Percentiles rank a stretch among this genome's conserved stretches.
Conservation (phyloP, 805 yeast genomes). For the Wickerhamiella vanderwaltii region DNA sequence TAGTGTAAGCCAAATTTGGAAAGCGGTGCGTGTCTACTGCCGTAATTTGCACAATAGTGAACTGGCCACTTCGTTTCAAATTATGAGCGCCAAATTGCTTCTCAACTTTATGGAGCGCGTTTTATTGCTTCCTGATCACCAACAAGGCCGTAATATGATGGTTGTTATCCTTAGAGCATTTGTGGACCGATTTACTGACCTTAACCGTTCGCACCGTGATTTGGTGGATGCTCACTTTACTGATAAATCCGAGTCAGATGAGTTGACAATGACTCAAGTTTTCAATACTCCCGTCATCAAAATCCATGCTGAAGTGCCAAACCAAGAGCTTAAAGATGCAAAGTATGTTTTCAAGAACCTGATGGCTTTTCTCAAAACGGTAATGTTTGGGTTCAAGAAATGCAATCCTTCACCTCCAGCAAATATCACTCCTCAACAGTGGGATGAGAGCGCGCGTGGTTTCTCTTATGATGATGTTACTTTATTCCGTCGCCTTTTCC, state of each 20-base stretch:
- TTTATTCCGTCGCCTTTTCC: slow-evolving; percentile 61
- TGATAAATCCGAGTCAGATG: slow-evolving; percentile 18
- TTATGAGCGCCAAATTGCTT: slow-evolving; percentile 87
- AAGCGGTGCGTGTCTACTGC: slow-evolving; percentile 74
- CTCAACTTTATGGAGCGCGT: slow-evolving; percentile 82
- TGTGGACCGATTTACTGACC: slow-evolving; percentile 63
- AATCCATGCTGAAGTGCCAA: slow-evolving; percentile 31
- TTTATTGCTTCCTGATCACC: slow-evolving; percentile 64
- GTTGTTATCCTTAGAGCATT: slow-evolving; percentile 81
- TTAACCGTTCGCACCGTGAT: slow-evolving; percentile 50
- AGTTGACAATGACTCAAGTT: slow-evolving; percentile 28
- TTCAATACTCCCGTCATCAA: slow-evolving; percentile 46
- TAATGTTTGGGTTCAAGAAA: slow-evolving; percentile 74
- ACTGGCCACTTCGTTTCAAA: slow-evolving; percentile 79
- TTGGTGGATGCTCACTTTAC: slow-evolving; percentile 33
- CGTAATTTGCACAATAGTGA: slow-evolving; percentile 67
- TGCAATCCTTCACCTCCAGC: slow-evolving; percentile 67
- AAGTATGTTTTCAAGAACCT: slow-evolving; percentile 76
- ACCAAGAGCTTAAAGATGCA: slow-evolving; percentile 75
- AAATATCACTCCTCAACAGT: slow-evolving; percentile 39
- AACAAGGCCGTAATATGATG: slow-evolving; percentile 72
- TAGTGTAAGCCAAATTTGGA: slow-evolving; percentile 72
- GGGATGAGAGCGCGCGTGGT: slow-evolving; percentile 83
- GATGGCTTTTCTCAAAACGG: slow-evolving; percentile 80
- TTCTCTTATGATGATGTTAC: slow-evolving; percentile 72